Evolutionary conservation across 2,329 filamentous ascomycete species (phyloP), one percentile per base, ranked within the genome.

Genomic region (Orbilia javanica): DNA sequence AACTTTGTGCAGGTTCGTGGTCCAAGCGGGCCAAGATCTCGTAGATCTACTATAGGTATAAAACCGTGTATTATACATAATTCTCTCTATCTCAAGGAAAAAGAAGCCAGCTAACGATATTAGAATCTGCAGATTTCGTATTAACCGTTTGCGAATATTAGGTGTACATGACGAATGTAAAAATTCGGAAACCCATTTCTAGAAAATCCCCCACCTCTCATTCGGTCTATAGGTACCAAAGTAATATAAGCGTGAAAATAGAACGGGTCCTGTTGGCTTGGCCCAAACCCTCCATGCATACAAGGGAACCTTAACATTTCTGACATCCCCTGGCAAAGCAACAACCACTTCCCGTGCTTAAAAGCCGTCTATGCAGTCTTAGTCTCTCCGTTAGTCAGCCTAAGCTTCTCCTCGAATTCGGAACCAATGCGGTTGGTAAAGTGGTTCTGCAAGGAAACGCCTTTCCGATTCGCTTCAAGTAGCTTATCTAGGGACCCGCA

Each of bases 401-500:
- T 67, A 7, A 68, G 34, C 53, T 67, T 66, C 62, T 75, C 39
- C 64, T 78, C 44, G 77, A 65, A 65, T 55, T 80, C 27, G 20
- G 53, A 10, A n/a, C 22, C 72, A 6, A 79, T 60, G 52, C 75
- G 80, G 60, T 42, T 29, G 27, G 77, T 65, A 18, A 74, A 79
- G 52, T 74, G 52, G 25, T 79, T 79, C 39, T 68, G 63, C 52
- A 79, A 44, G n/a, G 60, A 42, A 15, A 52, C 39, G n/a, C 70
- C 55, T 11, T 64, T 57, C 25, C 52, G 62, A 42, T 71, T 73
- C 52, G 70, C 70, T 29, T 75, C 77, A 44, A 79, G 29, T 7
- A 75, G 34, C 22, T 20, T 71, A n/a, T 70, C 88, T 55, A 95
- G 85, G 82, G 90, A 88, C 13, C 91, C 92, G 1, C 91, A 88